Conservation (phyloP, 495 filamentous ascomycete species). For the Penicillium alfredii region DNA sequence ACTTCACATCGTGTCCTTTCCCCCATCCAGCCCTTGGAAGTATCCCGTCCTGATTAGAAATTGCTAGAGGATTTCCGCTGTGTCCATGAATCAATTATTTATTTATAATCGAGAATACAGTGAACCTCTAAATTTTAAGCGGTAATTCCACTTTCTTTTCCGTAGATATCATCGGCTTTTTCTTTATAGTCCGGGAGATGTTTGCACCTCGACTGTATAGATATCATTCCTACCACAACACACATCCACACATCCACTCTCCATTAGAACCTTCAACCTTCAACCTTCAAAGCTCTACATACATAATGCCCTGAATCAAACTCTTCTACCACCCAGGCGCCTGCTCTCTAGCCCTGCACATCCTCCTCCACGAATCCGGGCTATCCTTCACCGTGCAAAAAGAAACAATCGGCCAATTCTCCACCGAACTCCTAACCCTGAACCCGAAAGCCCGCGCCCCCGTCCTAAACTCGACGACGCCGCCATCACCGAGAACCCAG, state of each 20-base stretch:
- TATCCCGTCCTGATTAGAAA: too few relatives aligned
- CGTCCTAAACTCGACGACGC: background rate
- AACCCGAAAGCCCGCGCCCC: background rate
- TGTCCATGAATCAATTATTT: too few relatives aligned
- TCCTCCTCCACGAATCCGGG: background rate
- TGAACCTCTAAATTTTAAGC: too few relatives aligned
- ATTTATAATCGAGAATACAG: too few relatives aligned
- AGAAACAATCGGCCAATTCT: background rate
- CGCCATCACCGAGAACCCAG: background rate
- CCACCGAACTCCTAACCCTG: background rate
- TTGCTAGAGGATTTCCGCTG: too few relatives aligned
- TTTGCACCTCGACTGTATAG: too few relatives aligned
- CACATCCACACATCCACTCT: background rate
- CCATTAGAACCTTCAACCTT: background rate
- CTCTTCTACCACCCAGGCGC: background rate
- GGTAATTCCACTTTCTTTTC: too few relatives aligned
- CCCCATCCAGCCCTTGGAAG: too few relatives aligned
- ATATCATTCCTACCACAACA: too few relatives aligned
- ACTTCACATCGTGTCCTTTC: too few relatives aligned
- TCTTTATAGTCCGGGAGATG: too few relatives aligned
- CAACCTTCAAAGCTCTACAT: background rate
- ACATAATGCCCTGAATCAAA: background rate
- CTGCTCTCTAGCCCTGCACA: background rate
- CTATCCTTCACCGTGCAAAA: background rate
- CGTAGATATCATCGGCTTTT: too few relatives aligned